Conservation (phyloP, 1,139 yeast species). For the Diutina mesorugosa region DNA sequence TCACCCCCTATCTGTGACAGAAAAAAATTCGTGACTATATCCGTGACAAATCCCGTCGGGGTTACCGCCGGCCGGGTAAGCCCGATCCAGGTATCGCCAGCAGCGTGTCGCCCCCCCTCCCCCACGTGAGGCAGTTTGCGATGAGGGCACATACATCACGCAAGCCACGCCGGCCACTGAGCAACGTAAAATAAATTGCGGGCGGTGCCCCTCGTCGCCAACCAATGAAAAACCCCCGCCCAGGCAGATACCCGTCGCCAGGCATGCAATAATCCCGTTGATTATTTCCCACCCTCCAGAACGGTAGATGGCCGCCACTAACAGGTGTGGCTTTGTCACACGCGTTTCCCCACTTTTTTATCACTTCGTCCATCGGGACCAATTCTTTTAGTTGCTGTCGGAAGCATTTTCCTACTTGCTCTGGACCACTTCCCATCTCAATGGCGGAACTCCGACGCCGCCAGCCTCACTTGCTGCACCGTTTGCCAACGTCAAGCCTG, state of each 20-base stretch:
- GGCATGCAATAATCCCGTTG: background rate
- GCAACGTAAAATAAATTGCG: too few relatives aligned
- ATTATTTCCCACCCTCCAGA: background rate
- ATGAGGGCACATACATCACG: background rate
- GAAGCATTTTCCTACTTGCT: too few relatives aligned
- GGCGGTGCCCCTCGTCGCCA: background rate
- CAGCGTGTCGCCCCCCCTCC: background rate
- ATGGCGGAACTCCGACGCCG: background rate
- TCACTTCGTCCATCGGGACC: background rate
- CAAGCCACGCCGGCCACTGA: background rate
- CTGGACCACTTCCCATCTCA: background rate
- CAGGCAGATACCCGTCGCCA: background rate
- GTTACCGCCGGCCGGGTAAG: background rate
- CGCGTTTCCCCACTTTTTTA: too few relatives aligned
- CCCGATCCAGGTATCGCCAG: background rate
- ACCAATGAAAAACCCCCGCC: background rate
- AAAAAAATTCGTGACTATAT: background rate
- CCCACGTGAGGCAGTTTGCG: background rate
- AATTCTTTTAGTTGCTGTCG: background rate
- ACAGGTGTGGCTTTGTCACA: too few relatives aligned
- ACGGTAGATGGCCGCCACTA: too few relatives aligned
- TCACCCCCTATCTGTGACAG: too few relatives aligned
- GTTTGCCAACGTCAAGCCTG: background rate
- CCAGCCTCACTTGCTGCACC: background rate
- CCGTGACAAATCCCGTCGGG: background rate